phyloP scores from a whole-genome alignment of 179 eudicot genomes.

The Silene coronaria region DNA sequence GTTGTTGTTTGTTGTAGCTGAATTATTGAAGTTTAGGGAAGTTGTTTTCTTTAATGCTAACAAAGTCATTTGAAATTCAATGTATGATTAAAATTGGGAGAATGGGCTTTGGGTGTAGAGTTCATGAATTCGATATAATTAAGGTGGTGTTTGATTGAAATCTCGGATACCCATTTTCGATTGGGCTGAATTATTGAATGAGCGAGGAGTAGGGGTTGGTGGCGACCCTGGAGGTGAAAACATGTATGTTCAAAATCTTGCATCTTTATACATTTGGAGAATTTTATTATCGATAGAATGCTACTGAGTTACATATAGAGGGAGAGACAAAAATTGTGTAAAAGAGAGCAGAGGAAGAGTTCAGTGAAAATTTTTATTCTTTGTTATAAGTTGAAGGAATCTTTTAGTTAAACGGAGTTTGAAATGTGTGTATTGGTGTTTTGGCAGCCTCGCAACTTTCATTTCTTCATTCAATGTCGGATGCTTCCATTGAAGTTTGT shows the following conservation, averaged over 20 bases:
- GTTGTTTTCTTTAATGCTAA: background rate
- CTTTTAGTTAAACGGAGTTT: background rate
- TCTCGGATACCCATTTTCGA: background rate
- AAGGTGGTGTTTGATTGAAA: background rate
- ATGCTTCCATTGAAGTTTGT: constrained; percentile 45
- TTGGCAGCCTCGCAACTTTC: constrained; percentile 36
- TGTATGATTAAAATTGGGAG: constrained; percentile 8
- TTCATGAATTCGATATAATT: background rate
- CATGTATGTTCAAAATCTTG: no score
- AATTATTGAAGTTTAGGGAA: no score
- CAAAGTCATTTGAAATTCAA: background rate
- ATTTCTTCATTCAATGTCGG: constrained; percentile 43
- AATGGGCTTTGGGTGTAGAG: background rate
- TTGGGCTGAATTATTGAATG: background rate
- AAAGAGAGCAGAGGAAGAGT: no score
- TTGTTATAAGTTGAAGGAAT: background rate
- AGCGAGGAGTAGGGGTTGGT: background rate
- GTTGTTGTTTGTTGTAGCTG: no score
- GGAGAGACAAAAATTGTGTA: no score
- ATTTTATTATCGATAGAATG: no score
- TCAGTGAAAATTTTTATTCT: background rate
- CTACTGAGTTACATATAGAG: no score
- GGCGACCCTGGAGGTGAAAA: background rate
- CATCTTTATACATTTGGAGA: no score
- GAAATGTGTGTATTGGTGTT: constrained; percentile 11